Percentiles rank a stretch among this genome's conserved stretches.
These are phyloP conservation scores for Pyricularia sp. DNA, from an alignment of 2,329 filamentous ascomycete species.

Conservation along the genomic window DNA sequence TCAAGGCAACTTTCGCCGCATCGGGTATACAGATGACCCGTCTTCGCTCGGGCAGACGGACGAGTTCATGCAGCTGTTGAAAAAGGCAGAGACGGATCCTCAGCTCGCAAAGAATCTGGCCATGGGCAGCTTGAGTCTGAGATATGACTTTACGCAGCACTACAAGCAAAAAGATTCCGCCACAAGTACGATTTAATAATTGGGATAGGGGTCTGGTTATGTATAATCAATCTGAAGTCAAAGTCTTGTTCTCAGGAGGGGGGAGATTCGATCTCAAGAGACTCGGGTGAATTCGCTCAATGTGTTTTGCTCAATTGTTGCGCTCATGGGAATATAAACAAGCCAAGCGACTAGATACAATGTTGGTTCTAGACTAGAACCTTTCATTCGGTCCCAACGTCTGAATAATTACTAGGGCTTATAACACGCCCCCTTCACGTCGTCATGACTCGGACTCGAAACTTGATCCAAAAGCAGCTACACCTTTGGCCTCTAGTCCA, in stretches of 20 bases:
- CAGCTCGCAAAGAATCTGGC: constrained; percentile 23
- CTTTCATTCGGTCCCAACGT: background rate
- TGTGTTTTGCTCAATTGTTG: background rate
- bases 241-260: background rate
- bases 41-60: constrained; percentile 27
- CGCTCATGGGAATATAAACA: background rate
- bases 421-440: too few relatives aligned
- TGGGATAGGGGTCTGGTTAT: constrained; percentile 11
- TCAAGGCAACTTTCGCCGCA: constrained; percentile 31
- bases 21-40: constrained; percentile 27
- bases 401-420: background rate
- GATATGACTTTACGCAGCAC: constrained; percentile 36
- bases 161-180: constrained; percentile 15
- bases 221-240: background rate
- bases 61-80: constrained; percentile 28
- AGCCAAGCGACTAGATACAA: background rate
- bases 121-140: constrained; percentile 23
- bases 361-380: too few relatives aligned
- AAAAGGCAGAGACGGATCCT: constrained; percentile 24
- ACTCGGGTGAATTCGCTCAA: background rate
- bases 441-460: constrained; percentile 11
- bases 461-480: constrained; percentile 24
- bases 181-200: background rate
- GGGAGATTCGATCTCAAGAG: too few relatives aligned
- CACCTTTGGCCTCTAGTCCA: constrained; percentile 19